Evolutionary conservation across 2,329 filamentous ascomycete species (phyloP).

Genomic region (Amauroascus niger): DNA sequence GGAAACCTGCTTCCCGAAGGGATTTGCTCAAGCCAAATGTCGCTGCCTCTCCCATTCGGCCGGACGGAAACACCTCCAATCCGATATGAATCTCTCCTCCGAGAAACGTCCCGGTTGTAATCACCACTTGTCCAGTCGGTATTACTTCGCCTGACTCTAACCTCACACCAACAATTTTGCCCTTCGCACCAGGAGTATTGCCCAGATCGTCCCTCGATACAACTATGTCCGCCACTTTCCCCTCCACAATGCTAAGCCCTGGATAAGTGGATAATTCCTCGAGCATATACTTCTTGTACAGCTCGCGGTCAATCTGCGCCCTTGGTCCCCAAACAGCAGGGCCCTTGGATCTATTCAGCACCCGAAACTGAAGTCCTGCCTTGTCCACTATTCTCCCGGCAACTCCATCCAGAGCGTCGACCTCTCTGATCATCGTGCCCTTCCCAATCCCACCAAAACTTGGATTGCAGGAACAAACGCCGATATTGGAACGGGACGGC

Average conservation of each 20-base stretch:
- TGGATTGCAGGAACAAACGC: constrained; percentile 92
- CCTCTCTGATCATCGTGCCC: constrained; percentile 87
- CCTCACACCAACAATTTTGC: constrained; percentile 72
- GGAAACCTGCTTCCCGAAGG: constrained; percentile 75
- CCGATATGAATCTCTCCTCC: constrained; percentile 96
- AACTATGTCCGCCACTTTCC: constrained; percentile 87
- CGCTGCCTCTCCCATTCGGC: constrained; percentile 85
- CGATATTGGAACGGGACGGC: constrained; percentile 76
- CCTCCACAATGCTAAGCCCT: constrained; percentile 70
- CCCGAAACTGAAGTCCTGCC: constrained; percentile 84
- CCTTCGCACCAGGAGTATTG: constrained; percentile 45
- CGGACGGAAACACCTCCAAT: constrained; percentile 70
- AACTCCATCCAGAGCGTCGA: constrained; percentile 88
- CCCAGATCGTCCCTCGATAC: constrained; percentile 48
- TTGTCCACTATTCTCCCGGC: constrained; percentile 85
- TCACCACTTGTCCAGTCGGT: constrained; percentile 70
- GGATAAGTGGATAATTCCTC: constrained; percentile 70
- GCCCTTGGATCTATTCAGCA: constrained; percentile 80
- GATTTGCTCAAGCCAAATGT: constrained; percentile 90
- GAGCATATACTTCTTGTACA: constrained; percentile 87
- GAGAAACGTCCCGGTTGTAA: constrained; percentile 92
- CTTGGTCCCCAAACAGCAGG: constrained; percentile 95
- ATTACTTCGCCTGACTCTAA: constrained; percentile 82
- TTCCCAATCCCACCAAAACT: constrained; percentile 98
- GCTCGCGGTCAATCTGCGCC: constrained; percentile 82